Evolutionary conservation across 768 basidiomycete genomes (phyloP).

Genomic region (Tylopilus rubrobrunneus): DNA sequence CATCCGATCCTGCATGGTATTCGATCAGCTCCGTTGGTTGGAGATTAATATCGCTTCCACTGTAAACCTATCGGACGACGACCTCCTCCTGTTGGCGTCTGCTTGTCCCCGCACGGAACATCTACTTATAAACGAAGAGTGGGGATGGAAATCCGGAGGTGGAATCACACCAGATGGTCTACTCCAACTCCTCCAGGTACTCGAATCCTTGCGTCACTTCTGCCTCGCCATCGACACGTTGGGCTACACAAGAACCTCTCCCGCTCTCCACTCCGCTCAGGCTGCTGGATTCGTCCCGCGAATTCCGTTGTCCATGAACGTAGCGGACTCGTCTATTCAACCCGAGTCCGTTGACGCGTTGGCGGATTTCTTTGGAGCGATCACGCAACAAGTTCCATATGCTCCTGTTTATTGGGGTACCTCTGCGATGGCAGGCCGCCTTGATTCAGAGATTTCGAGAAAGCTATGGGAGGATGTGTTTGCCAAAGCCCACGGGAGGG

Average conservation of each 20-base stretch:
- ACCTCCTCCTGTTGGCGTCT: background rate
- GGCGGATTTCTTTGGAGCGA: constrained; percentile 2
- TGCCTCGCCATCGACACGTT: constrained; percentile 3
- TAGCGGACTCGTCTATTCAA: background rate
- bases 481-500: background rate
- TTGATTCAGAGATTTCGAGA: constrained; percentile 4
- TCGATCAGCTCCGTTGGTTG: constrained; percentile 1
- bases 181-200: background rate
- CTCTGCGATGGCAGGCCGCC: background rate
- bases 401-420: background rate
- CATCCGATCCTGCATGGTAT: background rate
- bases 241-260: background rate
- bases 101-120: background rate
- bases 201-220: background rate
- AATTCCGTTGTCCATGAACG: constrained; percentile 1
- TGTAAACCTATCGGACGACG: background rate
- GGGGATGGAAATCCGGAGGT: background rate
- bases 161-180: constrained; percentile 3
- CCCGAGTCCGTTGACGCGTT: constrained; percentile 2
- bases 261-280: background rate
- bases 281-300: background rate
- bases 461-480: constrained; percentile 6
- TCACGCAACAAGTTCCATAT: background rate
- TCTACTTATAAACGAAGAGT: constrained; percentile 6
- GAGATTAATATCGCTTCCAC: constrained; percentile 1